Evolutionary conservation across 1,284 basidiomycete species (phyloP).

Genomic region (Ceratobasidium sp.): DNA sequence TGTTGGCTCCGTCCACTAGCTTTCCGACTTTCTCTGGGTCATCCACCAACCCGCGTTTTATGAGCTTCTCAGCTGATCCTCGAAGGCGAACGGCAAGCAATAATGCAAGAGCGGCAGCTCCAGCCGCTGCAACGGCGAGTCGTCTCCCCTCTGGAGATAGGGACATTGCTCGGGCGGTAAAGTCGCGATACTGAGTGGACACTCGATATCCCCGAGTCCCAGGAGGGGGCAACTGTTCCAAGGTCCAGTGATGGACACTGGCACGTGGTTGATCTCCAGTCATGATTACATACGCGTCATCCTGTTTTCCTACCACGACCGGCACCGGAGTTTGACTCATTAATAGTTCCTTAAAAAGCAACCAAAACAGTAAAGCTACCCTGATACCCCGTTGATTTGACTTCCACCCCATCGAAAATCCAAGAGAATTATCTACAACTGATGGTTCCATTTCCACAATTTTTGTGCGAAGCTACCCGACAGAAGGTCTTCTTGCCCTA

Average conservation of each 20-base stretch:
- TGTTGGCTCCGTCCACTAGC: not conserved
- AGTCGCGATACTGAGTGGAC: no score
- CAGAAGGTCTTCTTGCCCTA: not conserved
- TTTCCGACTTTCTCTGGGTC: slow-evolving; percentile 24
- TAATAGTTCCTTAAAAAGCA: not conserved
- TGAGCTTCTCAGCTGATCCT: not conserved
- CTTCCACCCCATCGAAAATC: not conserved
- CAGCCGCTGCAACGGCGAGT: not conserved
- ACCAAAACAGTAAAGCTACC: not conserved
- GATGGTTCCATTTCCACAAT: slow-evolving; percentile 2
- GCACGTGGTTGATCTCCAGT: slow-evolving; percentile 9
- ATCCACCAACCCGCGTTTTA: slow-evolving; percentile 22
- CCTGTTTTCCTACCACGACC: not conserved
- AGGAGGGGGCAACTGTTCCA: not conserved
- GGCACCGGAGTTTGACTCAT: not conserved
- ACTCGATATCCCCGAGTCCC: no score
- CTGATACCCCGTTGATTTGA: not conserved
- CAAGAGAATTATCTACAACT: no score
- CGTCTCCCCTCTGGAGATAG: not conserved
- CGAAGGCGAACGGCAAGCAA: not conserved
- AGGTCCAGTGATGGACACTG: not conserved
- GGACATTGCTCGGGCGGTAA: not conserved
- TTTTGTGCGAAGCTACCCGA: not conserved
- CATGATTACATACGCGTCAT: slow-evolving; percentile 14
- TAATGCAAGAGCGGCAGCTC: slow-evolving; percentile 4